Evolutionary conservation across 1,284 basidiomycete species (phyloP), one percentile per base, ranked within the genome.

Genomic region (Mycena citricolor): DNA sequence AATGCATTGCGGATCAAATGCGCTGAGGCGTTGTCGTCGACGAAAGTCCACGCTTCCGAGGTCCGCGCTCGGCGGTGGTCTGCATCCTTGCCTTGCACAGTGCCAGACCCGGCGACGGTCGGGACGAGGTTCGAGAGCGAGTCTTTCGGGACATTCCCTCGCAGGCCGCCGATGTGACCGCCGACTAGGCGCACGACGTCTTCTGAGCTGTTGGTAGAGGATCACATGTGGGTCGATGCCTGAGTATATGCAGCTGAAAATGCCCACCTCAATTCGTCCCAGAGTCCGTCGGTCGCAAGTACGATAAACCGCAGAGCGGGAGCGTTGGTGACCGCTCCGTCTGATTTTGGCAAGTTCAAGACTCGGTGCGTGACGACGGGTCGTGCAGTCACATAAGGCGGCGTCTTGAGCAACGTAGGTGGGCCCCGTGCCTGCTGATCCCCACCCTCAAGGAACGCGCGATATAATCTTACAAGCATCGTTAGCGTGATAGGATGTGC

Each of bases 1-100:
- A 98, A 81, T 11, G 93, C 91, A 60, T 99, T 99, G 52, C 95
- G 77, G 51, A 98, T 93, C 26, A 99, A 71, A 66, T 98, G 97
- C 13, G 92, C 86, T 41, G 89, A 81, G 42, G 93, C 70, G 61
- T 97, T 94, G 24, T 83, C 81, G 62, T 99, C 94, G 49, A 80
- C 80, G 60, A 92, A 97, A 11, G 81, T 77, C 89, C 91, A 94
- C 14, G 73, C 70, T 8, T 61, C 57, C 23, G 60, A 58, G 12
- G 57, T 55, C 24, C 56, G 64, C 57, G 81, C 51, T 14, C 46
- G 39, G 25, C 42, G 42, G n/a, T n/a, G n/a, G n/a, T n/a, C n/a
- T 13, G 35, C 46, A 32, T n/a, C 38, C 39, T 73, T 90, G 39
- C 89, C 89, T 50, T 87, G 78, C 32, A 90, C 70, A 5, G 78